phyloP scores from a whole-genome alignment of 2,329 filamentous ascomycete genomes.

The Akanthomyces uredinophilus region DNA sequence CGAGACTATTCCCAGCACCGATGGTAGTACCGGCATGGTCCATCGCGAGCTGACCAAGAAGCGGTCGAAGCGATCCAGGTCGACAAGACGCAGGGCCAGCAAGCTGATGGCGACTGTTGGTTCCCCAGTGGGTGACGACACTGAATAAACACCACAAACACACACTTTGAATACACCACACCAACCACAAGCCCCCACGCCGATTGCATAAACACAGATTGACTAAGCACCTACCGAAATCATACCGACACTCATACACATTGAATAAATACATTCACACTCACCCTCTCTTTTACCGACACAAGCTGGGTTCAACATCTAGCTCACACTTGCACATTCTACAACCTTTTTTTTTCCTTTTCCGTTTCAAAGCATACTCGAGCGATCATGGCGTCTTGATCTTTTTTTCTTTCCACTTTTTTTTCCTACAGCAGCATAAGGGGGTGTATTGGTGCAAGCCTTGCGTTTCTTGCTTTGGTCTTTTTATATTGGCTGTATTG shows the following conservation, averaged over 20 bases:
- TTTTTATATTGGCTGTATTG: too few relatives aligned
- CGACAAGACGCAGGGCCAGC: conserved; percentile 21
- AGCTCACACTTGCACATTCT: neutral
- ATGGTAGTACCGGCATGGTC: conserved; percentile 24
- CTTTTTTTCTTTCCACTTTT: conserved; percentile 16
- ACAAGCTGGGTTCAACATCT: neutral
- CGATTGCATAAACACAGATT: too few relatives aligned
- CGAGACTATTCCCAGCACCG: conserved; percentile 42
- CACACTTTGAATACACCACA: too few relatives aligned
- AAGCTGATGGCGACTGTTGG: conserved; percentile 27
- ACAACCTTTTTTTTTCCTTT: conserved; percentile 3
- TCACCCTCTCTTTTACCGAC: neutral
- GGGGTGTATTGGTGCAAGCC: neutral
- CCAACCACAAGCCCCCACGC: too few relatives aligned
- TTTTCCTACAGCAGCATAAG: neutral
- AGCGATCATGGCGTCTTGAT: conserved; percentile 5
- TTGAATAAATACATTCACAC: neutral
- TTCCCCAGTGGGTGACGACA: conserved; percentile 35
- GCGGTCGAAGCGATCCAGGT: conserved; percentile 21
- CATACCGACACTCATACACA: too few relatives aligned
- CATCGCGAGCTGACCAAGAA: conserved; percentile 25
- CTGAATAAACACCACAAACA: conserved; percentile 23
- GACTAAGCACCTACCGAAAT: too few relatives aligned
- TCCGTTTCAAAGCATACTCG: conserved; percentile 13
- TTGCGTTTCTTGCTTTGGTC: conserved; percentile 1